Conservation (phyloP, 805 yeast species). For the Starmerella etchellsii region DNA sequence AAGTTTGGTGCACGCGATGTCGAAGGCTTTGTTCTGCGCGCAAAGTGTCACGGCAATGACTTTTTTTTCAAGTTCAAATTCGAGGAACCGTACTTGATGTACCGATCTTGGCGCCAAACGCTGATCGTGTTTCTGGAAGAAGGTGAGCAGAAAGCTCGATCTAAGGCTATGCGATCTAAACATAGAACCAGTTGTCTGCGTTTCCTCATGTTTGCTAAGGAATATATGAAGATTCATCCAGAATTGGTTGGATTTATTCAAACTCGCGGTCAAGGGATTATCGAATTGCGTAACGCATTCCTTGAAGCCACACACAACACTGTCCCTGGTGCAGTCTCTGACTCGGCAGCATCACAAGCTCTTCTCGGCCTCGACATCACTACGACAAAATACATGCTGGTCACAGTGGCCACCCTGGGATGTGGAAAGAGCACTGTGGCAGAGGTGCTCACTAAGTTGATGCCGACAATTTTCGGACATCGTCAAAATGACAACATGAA, state of each 20-base stretch:
- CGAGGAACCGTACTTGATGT: constrained; percentile 87
- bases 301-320: constrained; percentile 23
- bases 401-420: constrained; percentile 83
- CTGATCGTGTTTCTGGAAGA: constrained; percentile 34
- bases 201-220: constrained; percentile 55
- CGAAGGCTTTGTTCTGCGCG: constrained; percentile 89
- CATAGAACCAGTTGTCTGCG: constrained; percentile 51
- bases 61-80: constrained; percentile 88
- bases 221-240: constrained; percentile 40
- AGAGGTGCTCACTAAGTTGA: constrained; percentile 42
- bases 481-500: constrained; percentile 68
- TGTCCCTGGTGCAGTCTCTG: neutral
- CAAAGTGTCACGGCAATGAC: constrained; percentile 33
- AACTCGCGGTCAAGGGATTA: constrained; percentile 52
- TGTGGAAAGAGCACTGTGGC: constrained; percentile 89
- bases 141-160: constrained; percentile 21
- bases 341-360: constrained; percentile 38
- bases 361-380: constrained; percentile 35
- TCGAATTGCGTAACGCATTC: constrained; percentile 56
- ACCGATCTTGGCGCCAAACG: constrained; percentile 80
- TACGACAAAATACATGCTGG: constrained; percentile 41
- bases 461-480: constrained; percentile 47
- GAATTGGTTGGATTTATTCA: constrained; percentile 35
- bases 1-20: constrained; percentile 37
- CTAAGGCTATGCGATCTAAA: constrained; percentile 25